phyloP scores from a whole-genome alignment of 176 grass and related monocot genomes.

The Carex myosuroides region DNA sequence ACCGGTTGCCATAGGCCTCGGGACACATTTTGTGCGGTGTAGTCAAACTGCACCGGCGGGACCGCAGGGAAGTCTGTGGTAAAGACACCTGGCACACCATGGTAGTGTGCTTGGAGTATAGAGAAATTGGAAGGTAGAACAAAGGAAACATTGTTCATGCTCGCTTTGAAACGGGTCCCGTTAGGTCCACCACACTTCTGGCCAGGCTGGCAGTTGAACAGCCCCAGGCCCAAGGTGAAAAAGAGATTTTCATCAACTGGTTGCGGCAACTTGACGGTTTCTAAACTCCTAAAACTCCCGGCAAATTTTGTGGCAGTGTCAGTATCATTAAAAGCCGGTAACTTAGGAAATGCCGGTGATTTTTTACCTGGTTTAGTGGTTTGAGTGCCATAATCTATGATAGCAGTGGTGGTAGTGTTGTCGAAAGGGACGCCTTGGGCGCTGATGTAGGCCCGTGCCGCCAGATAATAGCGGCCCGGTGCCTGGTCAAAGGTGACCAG shows the following conservation, averaged over 20 bases:
- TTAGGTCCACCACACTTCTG: slow-evolving; percentile 67
- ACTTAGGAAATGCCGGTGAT: slow-evolving; percentile 32
- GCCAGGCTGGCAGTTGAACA: slow-evolving; percentile 45
- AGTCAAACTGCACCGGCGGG: slow-evolving; percentile 72
- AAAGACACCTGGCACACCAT: slow-evolving; percentile 36
- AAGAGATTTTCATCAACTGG: slow-evolving; percentile 74
- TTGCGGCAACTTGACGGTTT: slow-evolving; percentile 27
- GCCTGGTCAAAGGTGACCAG: slow-evolving; percentile 67
- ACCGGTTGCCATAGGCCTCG: slow-evolving; percentile 67
- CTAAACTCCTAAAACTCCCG: slow-evolving; percentile 38
- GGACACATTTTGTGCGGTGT: slow-evolving; percentile 73
- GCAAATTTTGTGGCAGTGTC: slow-evolving; percentile 45
- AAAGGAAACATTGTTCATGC: slow-evolving; percentile 94
- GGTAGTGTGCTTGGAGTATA: slow-evolving; percentile 69
- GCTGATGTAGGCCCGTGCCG: slow-evolving; percentile 63
- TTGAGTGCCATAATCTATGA: slow-evolving; percentile 54
- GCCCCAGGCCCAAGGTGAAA: slow-evolving; percentile 74
- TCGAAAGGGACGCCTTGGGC: slow-evolving; percentile 85
- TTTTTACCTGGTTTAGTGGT: background rate
- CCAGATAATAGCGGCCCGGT: slow-evolving; percentile 54
- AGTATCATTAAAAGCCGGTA: slow-evolving; percentile 88
- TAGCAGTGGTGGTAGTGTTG: slow-evolving; percentile 84
- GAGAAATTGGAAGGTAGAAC: slow-evolving; percentile 53
- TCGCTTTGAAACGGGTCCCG: slow-evolving; percentile 66
- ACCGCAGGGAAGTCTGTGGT: slow-evolving; percentile 61